Evolutionary conservation across 441 rosid species (phyloP).

Genomic region (Gossypium schwendimanii): DNA sequence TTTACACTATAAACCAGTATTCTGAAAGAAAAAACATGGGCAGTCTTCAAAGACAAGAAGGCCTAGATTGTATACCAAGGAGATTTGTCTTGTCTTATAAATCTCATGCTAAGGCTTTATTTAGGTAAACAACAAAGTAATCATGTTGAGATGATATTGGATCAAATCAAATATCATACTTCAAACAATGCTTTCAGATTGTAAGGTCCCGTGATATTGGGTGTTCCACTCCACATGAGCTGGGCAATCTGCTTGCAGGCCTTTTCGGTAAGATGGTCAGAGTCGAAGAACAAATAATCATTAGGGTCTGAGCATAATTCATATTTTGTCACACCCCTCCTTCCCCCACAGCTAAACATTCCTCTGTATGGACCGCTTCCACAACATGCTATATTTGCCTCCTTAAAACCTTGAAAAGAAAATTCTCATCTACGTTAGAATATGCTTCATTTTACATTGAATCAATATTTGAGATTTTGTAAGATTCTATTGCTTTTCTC

Average conservation of each 20-base stretch:
- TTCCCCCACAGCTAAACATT: conserved; percentile 56
- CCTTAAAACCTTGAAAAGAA: conserved; percentile 38
- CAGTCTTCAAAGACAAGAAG: neutral
- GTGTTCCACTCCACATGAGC: conserved; percentile 47
- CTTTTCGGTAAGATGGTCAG: conserved; percentile 47
- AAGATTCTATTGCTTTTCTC: too few species aligned
- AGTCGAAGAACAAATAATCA: conserved; percentile 48
- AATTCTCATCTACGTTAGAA: neutral
- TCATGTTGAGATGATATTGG: neutral
- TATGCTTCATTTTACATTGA: neutral
- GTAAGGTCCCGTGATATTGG: conserved; percentile 33
- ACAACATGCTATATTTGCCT: conserved; percentile 55
- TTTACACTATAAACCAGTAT: neutral
- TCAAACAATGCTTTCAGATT: conserved; percentile 16
- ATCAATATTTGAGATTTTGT: too few species aligned
- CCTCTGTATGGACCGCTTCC: conserved; percentile 57
- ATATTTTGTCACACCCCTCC: conserved; percentile 36
- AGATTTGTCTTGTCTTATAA: neutral
- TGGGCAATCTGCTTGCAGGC: conserved; percentile 39
- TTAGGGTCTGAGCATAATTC: conserved; percentile 49
- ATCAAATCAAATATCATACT: neutral
- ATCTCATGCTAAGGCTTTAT: neutral
- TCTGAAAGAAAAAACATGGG: neutral
- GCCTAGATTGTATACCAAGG: neutral
- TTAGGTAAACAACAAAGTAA: neutral